These are phyloP conservation scores for Blastobotrys americana DNA, from an alignment of 805 yeast species.

Conservation along the genomic window DNA sequence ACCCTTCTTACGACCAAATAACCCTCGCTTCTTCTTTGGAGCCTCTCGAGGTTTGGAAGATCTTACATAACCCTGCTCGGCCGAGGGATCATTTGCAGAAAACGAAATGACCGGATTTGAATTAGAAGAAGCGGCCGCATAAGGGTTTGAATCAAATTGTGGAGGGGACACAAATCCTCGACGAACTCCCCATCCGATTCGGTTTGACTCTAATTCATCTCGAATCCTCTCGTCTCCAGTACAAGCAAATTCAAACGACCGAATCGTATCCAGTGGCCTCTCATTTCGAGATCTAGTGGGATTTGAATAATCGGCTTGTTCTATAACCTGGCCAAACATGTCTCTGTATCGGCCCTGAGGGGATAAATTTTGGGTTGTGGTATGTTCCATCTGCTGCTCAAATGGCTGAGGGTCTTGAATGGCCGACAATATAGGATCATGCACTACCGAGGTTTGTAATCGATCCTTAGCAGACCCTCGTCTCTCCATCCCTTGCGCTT, in stretches of 20 bases:
- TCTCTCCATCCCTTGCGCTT: background rate
- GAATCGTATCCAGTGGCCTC: constrained; percentile 92
- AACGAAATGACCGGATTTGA: constrained; percentile 36
- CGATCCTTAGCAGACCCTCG: constrained; percentile 1
- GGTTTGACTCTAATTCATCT: constrained; percentile 71
- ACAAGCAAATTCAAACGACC: constrained; percentile 88
- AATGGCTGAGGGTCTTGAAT: constrained; percentile 95
- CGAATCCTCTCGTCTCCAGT: constrained; percentile 78
- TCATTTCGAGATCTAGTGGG: constrained; percentile 93
- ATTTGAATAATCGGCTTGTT: constrained; percentile 77
- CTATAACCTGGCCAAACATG: constrained; percentile 77
- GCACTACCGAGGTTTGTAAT: constrained; percentile 36
- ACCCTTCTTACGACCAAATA: constrained; percentile 67
- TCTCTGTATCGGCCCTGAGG: constrained; percentile 59
- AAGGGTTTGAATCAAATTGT: constrained; percentile 36
- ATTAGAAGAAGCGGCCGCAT: constrained; percentile 22
- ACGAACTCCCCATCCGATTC: constrained; percentile 82
- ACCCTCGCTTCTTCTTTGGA: constrained; percentile 64
- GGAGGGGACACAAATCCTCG: constrained; percentile 52
- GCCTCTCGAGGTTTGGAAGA: constrained; percentile 36
- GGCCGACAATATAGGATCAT: constrained; percentile 88
- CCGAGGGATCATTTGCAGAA: constrained; percentile 6
- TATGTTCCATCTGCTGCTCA: constrained; percentile 43
- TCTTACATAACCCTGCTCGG: constrained; percentile 20
- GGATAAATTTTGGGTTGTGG: constrained; percentile 38